Conservation (phyloP, 2,329 filamentous ascomycete species). For the Ophiostoma sp. region DNA sequence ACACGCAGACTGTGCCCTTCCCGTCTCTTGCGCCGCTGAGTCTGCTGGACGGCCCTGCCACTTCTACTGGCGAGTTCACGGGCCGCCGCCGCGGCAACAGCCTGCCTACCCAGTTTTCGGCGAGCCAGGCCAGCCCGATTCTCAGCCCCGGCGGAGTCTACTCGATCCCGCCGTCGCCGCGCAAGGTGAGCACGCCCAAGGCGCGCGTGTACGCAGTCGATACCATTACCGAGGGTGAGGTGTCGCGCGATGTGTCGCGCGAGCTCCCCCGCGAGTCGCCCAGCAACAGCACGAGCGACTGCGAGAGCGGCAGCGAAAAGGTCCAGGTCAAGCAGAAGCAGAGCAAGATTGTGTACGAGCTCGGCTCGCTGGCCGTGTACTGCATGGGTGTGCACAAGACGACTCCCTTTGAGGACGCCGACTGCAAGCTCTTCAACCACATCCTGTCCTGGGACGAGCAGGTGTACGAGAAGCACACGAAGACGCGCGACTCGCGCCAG, state of each 20-base stretch:
- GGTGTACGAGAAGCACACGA: constrained; percentile 75
- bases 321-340: constrained; percentile 53
- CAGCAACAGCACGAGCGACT: constrained; percentile 64
- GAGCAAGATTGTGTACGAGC: constrained; percentile 78
- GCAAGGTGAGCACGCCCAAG: constrained; percentile 45
- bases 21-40: constrained; percentile 7
- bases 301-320: constrained; percentile 63
- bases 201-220: constrained; percentile 53
- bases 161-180: constrained; percentile 36
- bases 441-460: constrained; percentile 92
- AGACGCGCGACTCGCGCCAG: constrained; percentile 67
- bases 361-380: constrained; percentile 81
- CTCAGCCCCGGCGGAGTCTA: constrained; percentile 39
- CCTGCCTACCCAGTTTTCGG: constrained; percentile 68
- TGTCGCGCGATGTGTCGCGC: constrained; percentile 32
- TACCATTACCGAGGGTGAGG: constrained; percentile 53
- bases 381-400: constrained; percentile 68
- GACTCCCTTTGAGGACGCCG: constrained; percentile 67
- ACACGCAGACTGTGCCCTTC: constrained; percentile 5
- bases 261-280: constrained; percentile 39
- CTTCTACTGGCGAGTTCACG: constrained; percentile 22
- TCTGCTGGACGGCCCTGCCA: constrained; percentile 22
- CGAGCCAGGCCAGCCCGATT: constrained; percentile 49
- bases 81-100: constrained; percentile 60
- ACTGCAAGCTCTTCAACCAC: constrained; percentile 86